Base-by-base conservation (phyloP, 108 stramenopile genomes). In the Pseudonitzschia delicatissima region DNA sequence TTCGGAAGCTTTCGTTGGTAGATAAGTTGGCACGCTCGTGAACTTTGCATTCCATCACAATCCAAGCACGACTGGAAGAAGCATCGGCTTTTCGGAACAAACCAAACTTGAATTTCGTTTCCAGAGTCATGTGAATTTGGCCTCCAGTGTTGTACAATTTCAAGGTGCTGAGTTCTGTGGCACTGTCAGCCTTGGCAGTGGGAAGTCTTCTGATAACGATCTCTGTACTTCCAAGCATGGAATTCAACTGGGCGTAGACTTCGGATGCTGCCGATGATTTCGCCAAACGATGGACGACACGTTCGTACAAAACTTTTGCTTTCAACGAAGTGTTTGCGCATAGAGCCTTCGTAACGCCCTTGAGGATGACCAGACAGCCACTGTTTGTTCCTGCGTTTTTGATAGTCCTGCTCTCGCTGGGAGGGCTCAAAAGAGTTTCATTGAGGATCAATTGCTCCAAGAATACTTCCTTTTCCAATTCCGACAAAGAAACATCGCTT, bases 1-100 rank as follows among this genome's bases (percentile, higher is more conserved):
- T 68, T n/a, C 90, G 70, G 4, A 85, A 82, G 40, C 53, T 67
- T 45, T 67, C 61, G 33, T 81, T 80, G 37, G 62, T 80, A 3
- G 83, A 82, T 63, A 92, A 70, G 57, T 92, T 92, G 20, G 82
- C 71, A 9, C 91, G 84, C 57, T 92, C 91, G 23, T 77, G 77
- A 0, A 88, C 78, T 28, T 69, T 68, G 1, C 69, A 82, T 52
- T 87, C 51, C 8, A 92, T 40, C 34, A 48, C 66, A 35, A 88
- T 71, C 91, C 91, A 92, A 5, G 86, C 86, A 18, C 71, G 60
- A 21, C 76, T 78, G 47, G 32, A 63, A 45, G 73, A 68, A 49
- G 86, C 73, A 59, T 92, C 87, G 2, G 69, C 29, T 51, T 77
- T 78, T 8, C 86, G 82, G 21, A 74, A 85, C 45, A 92, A 42